Base-by-base conservation (phyloP, 345 rosid species). In the Clausena lansium region DNA sequence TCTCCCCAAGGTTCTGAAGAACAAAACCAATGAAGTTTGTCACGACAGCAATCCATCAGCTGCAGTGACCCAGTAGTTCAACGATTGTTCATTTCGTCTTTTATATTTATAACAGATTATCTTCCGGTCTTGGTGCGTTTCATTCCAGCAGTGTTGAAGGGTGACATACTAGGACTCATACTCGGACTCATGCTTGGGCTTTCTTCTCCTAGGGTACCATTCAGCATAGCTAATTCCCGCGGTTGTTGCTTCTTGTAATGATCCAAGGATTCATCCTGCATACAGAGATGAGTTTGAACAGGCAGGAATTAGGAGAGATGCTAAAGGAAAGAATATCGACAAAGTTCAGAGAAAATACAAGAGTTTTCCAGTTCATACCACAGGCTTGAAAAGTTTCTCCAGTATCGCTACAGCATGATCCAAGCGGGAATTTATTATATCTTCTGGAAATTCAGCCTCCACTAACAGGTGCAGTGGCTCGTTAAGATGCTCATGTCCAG, bases 401-500 rank as follows among this genome's bases (percentile, higher is more conserved):
- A 96, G 85, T 77, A 96, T 79, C 8, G 90, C 79, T 59, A 92
- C 84, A 5, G 99, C 99, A 55, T 89, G 85, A 41, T 92, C 95
- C 85, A 96, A 70, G 36, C 88, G 89, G 32, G 89, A 70, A 82
- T 96, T 87, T 76, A 96, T 84, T 72, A 87, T 79, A 82, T 91
- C 95, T 83, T 93, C 98, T 0, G 95, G 95, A 82, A 92, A 94
- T 81, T 92, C 99, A 15, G 97, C 99, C 85, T 92, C 99, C 70
- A 96, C 89, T 81, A 96, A 81, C 39, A 96, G 86, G 67, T 96
- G 98, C 75, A 93, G 83, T 8, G 91, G 97, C 85, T 96, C 97
- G 30, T 89, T 87, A 19, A 94, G 98, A 84, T 96, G 99, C 84
- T 96, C 97, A 33, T 94, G 94, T 61, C 97, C 98, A 41, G 95